Evolutionary conservation across 805 yeast genomes (phyloP), one percentile per base, ranked within the genome.

Genomic region (Candida manassasensis): DNA sequence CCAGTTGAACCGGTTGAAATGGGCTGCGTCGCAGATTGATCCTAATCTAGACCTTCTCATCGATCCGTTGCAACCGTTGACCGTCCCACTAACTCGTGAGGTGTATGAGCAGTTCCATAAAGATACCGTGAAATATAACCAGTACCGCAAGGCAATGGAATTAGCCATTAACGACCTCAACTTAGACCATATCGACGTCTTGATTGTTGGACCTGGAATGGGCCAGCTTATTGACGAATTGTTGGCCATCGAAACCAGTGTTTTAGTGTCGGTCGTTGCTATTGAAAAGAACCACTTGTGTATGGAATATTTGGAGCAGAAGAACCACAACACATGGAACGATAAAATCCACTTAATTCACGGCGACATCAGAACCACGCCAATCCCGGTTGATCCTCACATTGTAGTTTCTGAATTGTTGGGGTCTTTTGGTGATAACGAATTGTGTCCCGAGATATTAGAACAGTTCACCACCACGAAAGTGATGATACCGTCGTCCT

Each of bases 351-450:
- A 65, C 6, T 54, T 88, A 2, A 52, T 81, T 3, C 57, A 67
- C 28, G 64, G 61, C 3, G 95, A 89, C 55, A 73, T 79, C 56
- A 60, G 93, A 12, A 41, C 48, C 2, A 75, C 49, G 6, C 67
- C 65, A 3, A 44, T 27, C 3, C 43, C 5, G 41, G 52, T 9
- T 61, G 63, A 30, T 29, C 30, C 33, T 17, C 2, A 29, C 14
- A 49, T 89, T 28, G 71, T 88, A 6, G 69, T 90, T 1, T 82
- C 94, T 29, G 97, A 89, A 54, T 61, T 90, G 6, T 57, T 89
- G 18, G 97, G 97, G 4, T 84, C 95, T 11, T 84, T 90, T 61
- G 97, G 95, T 3, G 90, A 94, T 55, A 90, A 89, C 56, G 97
- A 89, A 53, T 66, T 86, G 12, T 72, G 85, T 6, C 97, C 97